Evolutionary conservation across 805 yeast genomes (phyloP).

Genomic region (Wickerhamiella shivajii): DNA sequence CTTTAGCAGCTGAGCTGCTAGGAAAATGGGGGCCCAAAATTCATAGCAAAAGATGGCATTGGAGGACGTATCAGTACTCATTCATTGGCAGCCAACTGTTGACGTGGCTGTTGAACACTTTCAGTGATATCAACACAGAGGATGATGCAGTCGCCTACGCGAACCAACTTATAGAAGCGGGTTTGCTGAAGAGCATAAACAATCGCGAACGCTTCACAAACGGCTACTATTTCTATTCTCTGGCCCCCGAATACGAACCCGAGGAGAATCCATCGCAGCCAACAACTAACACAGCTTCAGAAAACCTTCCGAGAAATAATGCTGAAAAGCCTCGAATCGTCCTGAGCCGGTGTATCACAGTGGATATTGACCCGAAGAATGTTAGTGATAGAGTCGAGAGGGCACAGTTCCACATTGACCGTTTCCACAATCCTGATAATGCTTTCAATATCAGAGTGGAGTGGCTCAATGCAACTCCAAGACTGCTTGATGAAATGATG

Average conservation of each 20-base stretch:
- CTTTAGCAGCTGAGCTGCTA: conserved; percentile 53
- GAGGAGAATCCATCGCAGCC: background rate
- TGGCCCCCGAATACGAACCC: conserved; percentile 40
- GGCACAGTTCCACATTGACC: conserved; percentile 74
- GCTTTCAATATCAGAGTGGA: conserved; percentile 84
- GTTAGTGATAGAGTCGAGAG: conserved; percentile 67
- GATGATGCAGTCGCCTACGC: conserved; percentile 80
- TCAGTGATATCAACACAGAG: conserved; percentile 62
- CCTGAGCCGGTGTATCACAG: conserved; percentile 49
- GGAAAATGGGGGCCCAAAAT: conserved; percentile 46
- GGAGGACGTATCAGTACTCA: conserved; percentile 60
- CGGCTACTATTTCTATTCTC: conserved; percentile 81
- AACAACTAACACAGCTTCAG: background rate
- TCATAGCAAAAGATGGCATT: conserved; percentile 82
- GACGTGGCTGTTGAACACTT: conserved; percentile 66
- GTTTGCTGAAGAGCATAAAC: conserved; percentile 69
- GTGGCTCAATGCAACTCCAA: conserved; percentile 86
- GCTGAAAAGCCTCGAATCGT: conserved; percentile 28
- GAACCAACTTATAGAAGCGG: conserved; percentile 55
- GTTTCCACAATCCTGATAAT: conserved; percentile 86
- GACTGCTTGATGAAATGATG: conserved; percentile 64
- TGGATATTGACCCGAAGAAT: conserved; percentile 60
- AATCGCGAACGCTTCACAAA: conserved; percentile 71
- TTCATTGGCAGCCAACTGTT: conserved; percentile 79
- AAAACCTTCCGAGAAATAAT: background rate